These are phyloP conservation scores for Discostella stelligeroides DNA, from an alignment of 108 stramenopile species.

Conservation along the genomic window DNA sequence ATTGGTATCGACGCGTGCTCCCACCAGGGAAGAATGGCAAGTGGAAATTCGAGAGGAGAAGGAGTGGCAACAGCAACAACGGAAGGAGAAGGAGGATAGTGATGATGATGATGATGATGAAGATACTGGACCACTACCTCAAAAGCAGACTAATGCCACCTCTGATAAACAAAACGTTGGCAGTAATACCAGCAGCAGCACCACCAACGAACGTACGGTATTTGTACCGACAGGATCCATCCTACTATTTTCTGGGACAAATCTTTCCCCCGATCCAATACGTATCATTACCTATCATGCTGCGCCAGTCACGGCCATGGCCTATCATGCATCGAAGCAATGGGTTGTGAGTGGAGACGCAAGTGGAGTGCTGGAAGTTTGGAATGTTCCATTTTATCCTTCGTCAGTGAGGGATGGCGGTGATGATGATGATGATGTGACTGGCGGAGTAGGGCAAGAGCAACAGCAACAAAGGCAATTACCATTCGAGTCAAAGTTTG, in stretches of 20 bases:
- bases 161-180: background rate
- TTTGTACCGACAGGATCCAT: conserved; percentile 47
- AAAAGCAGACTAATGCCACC: too few species aligned
- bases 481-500: conserved; percentile 73
- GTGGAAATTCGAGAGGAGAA: conserved; percentile 9
- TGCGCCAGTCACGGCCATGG: conserved; percentile 79
- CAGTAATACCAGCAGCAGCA: background rate
- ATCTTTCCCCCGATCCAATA: conserved; percentile 55
- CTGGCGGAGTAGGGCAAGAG: conserved; percentile 20
- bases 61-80: conserved; percentile 7
- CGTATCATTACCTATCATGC: conserved; percentile 75
- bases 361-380: conserved; percentile 92
- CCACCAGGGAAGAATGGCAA: conserved; percentile 34
- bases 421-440: background rate
- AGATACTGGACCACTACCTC: background rate
- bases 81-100: conserved; percentile 3
- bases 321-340: conserved; percentile 60
- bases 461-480: conserved; percentile 27
- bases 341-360: conserved; percentile 83
- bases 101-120: conserved; percentile 16
- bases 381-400: conserved; percentile 58
- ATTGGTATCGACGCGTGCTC: conserved; percentile 34
- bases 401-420: conserved; percentile 23
- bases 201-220: background rate
- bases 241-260: conserved; percentile 55